Conservation (phyloP, 768 basidiomycete genomes). For the Symmetrospora coprosmae region DNA sequence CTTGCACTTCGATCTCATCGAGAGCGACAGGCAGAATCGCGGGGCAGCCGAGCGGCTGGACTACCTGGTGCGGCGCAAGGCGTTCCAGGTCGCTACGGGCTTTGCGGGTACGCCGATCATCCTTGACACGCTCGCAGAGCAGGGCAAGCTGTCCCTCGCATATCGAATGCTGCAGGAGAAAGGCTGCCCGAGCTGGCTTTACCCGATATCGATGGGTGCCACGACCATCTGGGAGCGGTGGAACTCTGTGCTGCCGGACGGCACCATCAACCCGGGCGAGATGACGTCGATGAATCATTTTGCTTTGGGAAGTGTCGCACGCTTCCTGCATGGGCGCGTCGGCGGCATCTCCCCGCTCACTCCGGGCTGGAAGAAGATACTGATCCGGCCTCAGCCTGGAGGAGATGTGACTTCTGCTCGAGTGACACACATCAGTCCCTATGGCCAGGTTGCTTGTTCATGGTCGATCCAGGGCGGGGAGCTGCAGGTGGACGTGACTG, state of each 20-base stretch:
- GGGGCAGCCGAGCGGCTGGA: conserved; percentile 22
- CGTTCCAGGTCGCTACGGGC: conserved; percentile 33
- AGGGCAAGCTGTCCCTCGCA: conserved; percentile 29
- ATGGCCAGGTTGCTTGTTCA: not conserved
- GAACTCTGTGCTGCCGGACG: conserved; percentile 3
- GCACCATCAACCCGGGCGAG: conserved; percentile 1
- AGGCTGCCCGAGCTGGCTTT: conserved; percentile 31
- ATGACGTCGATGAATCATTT: conserved; percentile 6
- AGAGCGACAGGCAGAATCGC: conserved; percentile 14
- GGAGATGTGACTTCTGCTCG: not conserved
- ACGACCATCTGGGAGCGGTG: conserved; percentile 13
- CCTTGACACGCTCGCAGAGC: conserved; percentile 29
- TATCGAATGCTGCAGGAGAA: conserved; percentile 35
- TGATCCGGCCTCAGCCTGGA: not conserved
- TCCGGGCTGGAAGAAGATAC: not conserved
- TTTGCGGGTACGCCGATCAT: conserved; percentile 36
- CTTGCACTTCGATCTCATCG: conserved; percentile 32
- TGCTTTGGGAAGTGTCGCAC: conserved; percentile 3
- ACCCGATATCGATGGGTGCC: conserved; percentile 14
- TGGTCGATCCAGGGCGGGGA: not conserved
- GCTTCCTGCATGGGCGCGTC: not conserved
- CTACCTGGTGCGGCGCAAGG: conserved; percentile 20
- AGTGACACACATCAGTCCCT: not conserved
- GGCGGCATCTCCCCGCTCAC: not conserved
- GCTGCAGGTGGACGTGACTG: not conserved